These are phyloP conservation scores for Cryptococcus wingfieldii DNA, from an alignment of 1,284 basidiomycete species.

Conservation along the genomic window DNA sequence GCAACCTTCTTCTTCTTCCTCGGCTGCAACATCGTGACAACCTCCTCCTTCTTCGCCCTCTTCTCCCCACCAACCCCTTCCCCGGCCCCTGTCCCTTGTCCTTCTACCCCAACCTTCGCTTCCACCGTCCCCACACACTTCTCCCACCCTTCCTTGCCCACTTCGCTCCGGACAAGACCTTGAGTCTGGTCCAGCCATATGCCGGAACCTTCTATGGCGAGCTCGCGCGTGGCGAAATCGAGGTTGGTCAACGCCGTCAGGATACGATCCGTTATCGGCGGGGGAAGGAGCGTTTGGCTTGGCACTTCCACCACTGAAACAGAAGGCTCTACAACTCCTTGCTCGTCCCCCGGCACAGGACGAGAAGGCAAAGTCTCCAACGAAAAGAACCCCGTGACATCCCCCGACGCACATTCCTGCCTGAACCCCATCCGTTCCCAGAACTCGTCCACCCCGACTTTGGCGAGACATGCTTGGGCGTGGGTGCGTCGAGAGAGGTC, in stretches of 20 bases:
- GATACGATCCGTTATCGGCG: constrained; percentile 60
- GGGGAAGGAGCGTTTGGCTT: background rate
- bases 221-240: constrained; percentile 68
- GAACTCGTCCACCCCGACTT: constrained; percentile 63
- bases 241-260: constrained; percentile 65
- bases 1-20: constrained; percentile 44
- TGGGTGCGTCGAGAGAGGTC: constrained; percentile 44
- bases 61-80: constrained; percentile 18
- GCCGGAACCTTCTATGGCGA: constrained; percentile 63
- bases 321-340: too few species aligned
- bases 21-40: constrained; percentile 47
- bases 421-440: constrained; percentile 93
- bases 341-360: constrained; percentile 41
- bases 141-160: constrained; percentile 33
- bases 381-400: constrained; percentile 84
- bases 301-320: background rate
- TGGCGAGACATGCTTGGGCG: constrained; percentile 47
- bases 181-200: constrained; percentile 57
- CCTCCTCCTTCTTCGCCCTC: constrained; percentile 31
- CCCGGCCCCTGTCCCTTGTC: constrained; percentile 12
- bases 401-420: constrained; percentile 81
- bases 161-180: constrained; percentile 31
- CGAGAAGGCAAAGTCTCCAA: constrained; percentile 46
- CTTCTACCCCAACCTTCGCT: constrained; percentile 13
- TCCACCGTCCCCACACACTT: constrained; percentile 17